Conservation (phyloP, 345 rosid species). For the Bretschneidera sinensis region DNA sequence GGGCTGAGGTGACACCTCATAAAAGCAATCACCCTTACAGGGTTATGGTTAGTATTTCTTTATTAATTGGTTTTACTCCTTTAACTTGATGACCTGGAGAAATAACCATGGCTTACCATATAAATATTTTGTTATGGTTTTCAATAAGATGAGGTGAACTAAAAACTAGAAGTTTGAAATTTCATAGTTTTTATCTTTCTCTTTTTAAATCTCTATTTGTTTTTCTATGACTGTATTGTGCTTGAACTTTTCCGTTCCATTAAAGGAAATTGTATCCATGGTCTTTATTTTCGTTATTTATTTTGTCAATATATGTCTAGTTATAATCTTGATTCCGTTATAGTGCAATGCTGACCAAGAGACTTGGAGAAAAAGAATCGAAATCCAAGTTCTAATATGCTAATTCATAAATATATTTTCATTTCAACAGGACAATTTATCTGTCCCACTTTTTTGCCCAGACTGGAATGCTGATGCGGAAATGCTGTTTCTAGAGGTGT, state of each 20-base stretch:
- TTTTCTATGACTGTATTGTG: neutral
- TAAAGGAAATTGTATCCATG: too few species aligned
- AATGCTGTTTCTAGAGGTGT: conserved; percentile 90
- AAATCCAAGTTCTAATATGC: neutral
- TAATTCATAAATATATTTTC: conserved; percentile 8
- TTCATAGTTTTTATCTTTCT: too few species aligned
- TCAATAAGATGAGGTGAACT: neutral
- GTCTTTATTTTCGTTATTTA: neutral
- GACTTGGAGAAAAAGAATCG: neutral
- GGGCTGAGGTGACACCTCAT: conserved; percentile 91
- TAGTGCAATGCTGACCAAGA: conserved; percentile 7
- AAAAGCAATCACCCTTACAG: conserved; percentile 78
- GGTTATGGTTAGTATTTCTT: conserved; percentile 75
- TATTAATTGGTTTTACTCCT: too few species aligned
- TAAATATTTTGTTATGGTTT: neutral
- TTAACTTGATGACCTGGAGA: too few species aligned
- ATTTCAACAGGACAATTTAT: conserved; percentile 68
- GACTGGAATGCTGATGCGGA: conserved; percentile 99
- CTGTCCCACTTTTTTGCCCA: conserved; percentile 81
- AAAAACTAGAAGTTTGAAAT: too few species aligned
- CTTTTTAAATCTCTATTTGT: too few species aligned
- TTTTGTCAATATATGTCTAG: neutral
- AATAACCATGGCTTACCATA: neutral
- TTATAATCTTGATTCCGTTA: neutral
- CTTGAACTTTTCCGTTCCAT: neutral